Base-by-base conservation (phyloP, 495 filamentous ascomycete species). In the Xylaria nigripes region DNA sequence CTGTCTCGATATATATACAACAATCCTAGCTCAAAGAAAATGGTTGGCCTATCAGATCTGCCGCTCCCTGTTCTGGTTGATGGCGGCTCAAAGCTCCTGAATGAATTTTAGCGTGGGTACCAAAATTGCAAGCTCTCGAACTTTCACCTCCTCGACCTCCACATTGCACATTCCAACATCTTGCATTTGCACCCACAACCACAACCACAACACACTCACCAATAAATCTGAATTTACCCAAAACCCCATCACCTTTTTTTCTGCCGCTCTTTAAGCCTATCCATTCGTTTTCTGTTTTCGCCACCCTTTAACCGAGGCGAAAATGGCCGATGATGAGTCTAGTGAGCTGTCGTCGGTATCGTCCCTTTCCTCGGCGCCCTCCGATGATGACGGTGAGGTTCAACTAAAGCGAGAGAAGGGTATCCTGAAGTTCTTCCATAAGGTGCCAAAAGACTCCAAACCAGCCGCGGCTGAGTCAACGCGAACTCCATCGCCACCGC, bases 381-480 rank as follows among this genome's bases (percentile, higher is more conserved):
- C 75, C 18, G 76, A 79, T 4, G 72, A 75, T 58, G 78, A 81
- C 49, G 63, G 61, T 45, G 72, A 74, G 55, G 66, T 75, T 51
- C 62, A 78, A 67, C 68, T 77, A 65, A 59, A 73, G 54, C 61
- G 73, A 24, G 72, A 69, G 47, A 68, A 76, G 52, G 77, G 77
- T 23, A 81, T 81, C 48, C 65, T 80, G 19, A 77, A 77, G 61
- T 81, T 79, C 74, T 80, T 81, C 64, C 72, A 76, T 56, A 79
- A 76, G 61, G 64, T 76, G 38, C 64, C 72, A 52, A 56, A 69
- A 45, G 60, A 59, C 21, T 36, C 62, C 13, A 70, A 68, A 55
- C 62, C 36, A 19, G 4, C 68, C 23, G 61, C 59, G 45, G 56
- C 59, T 43, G 56, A 66, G 56, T 60, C 70, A 19, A 64, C 67